phyloP scores from a whole-genome alignment of 305 asterid genomes.

The Fraxinus sp. region DNA sequence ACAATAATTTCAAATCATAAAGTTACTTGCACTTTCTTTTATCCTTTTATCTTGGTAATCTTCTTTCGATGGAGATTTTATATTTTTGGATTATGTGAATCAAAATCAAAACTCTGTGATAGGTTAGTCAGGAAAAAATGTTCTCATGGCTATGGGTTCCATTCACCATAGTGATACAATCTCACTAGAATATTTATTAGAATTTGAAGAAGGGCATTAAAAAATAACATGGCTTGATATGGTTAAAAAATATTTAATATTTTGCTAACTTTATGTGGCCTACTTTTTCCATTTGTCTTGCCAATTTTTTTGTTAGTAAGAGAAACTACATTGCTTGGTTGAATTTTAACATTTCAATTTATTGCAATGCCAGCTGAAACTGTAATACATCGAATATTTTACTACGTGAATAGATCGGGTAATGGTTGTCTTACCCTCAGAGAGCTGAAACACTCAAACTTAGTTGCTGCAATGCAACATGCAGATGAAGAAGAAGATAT shows the following conservation, averaged over 20 bases:
- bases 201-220: neutral
- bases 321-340: conserved; percentile 22
- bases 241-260: neutral
- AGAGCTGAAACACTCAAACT: conserved; percentile 88
- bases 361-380: conserved; percentile 89
- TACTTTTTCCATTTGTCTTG: conserved; percentile 26
- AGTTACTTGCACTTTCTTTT: neutral
- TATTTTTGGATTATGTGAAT: neutral
- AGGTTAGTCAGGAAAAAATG: neutral
- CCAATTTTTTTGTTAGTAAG: conserved; percentile 22
- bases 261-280: conserved; percentile 21
- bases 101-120: neutral
- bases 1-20: neutral
- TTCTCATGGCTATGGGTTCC: neutral
- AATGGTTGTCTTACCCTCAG: conserved; percentile 84
- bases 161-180: neutral
- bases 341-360: conserved; percentile 43
- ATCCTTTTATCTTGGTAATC: neutral
- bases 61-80: neutral
- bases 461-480: conserved; percentile 93
- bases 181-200: neutral
- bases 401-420: conserved; percentile 91
- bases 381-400: conserved; percentile 94
- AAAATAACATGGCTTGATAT: neutral
- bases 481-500: conserved; percentile 99